These are phyloP conservation scores for Isochrysis galbana DNA, from an alignment of 78 protist genomes.

Conservation along the genomic window DNA sequence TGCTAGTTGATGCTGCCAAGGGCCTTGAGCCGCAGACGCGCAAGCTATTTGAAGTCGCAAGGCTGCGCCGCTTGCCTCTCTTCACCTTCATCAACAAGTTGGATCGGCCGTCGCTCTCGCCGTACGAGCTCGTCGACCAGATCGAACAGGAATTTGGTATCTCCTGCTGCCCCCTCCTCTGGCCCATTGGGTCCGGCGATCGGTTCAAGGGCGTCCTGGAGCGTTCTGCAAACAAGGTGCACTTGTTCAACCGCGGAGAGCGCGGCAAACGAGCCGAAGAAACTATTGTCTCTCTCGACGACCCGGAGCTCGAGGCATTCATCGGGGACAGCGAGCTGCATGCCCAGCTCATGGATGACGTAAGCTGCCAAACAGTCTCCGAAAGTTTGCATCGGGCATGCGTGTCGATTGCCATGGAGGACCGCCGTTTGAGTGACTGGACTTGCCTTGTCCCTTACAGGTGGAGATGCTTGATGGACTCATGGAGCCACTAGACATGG, in stretches of 20 bases:
- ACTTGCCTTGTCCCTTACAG: too few relatives aligned
- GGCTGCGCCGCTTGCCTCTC: constrained; percentile 9
- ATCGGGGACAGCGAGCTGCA: constrained; percentile 11
- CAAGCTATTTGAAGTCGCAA: constrained; percentile 42
- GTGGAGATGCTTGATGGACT: constrained; percentile 28
- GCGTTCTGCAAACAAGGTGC: not conserved
- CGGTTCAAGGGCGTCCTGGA: constrained; percentile 45
- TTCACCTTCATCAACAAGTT: constrained; percentile 56
- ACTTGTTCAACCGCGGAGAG: constrained; percentile 20
- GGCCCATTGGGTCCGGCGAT: constrained; percentile 59
- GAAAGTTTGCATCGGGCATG: too few relatives aligned
- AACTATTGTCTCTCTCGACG: not conserved
- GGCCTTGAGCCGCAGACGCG: constrained; percentile 50
- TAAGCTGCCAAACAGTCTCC: too few relatives aligned
- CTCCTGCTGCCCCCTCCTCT: constrained; percentile 42
- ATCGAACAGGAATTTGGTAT: constrained; percentile 36
- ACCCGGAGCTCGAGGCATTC: not conserved
- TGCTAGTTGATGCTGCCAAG: constrained; percentile 50
- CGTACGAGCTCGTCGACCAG: constrained; percentile 22
- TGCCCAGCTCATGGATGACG: constrained; percentile 25
- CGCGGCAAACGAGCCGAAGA: constrained; percentile 2
- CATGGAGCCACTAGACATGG: constrained; percentile 5
- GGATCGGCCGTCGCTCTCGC: constrained; percentile 46
- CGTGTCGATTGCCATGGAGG: too few relatives aligned
- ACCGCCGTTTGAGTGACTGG: too few relatives aligned